phyloP scores from a whole-genome alignment of 306 rosid genomes.

The Lablab purpureus region DNA sequence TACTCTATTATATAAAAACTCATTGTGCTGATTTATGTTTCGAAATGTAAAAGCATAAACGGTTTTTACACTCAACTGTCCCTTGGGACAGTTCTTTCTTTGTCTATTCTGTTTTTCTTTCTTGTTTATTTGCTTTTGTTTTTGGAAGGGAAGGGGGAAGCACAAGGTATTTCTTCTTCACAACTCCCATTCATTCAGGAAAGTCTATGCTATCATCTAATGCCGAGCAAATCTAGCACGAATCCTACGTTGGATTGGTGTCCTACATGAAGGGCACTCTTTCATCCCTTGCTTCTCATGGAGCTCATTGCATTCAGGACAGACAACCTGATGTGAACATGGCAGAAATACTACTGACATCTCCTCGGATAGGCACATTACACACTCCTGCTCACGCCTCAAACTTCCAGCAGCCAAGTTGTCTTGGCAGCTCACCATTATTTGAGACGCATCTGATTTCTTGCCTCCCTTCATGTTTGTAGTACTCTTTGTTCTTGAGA shows the following conservation, averaged over 20 bases:
- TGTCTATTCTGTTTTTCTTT: slow-evolving; percentile 35
- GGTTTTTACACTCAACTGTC: slow-evolving; percentile 43
- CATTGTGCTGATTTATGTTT: slow-evolving; percentile 32
- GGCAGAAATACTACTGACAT: slow-evolving; percentile 72
- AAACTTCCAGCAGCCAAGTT: slow-evolving; percentile 29
- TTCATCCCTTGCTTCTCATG: slow-evolving; percentile 76
- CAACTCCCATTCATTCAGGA: slow-evolving; percentile 14
- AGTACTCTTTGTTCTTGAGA: slow-evolving; percentile 28
- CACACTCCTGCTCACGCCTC: slow-evolving; percentile 75
- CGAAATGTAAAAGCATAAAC: slow-evolving; percentile 15
- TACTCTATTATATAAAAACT: slow-evolving; percentile 22
- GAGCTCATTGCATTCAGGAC: slow-evolving; percentile 67
- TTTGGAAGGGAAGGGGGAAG: not conserved
- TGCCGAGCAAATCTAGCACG: slow-evolving; percentile 51
- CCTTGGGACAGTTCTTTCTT: slow-evolving; percentile 30
- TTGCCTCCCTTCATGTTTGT: slow-evolving; percentile 39
- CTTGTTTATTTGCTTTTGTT: slow-evolving; percentile 25
- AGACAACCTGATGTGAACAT: slow-evolving; percentile 73
- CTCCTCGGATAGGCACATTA: slow-evolving; percentile 78
- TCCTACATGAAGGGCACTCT: slow-evolving; percentile 80
- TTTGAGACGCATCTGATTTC: slow-evolving; percentile 39
- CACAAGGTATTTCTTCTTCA: slow-evolving; percentile 20
- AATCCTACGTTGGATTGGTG: slow-evolving; percentile 58
- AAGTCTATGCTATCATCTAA: not conserved
- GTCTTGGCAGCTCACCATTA: slow-evolving; percentile 27